Evolutionary conservation across 441 rosid species (phyloP), one percentile per base, ranked within the genome.

Genomic region (Theobroma grandiflorum): DNA sequence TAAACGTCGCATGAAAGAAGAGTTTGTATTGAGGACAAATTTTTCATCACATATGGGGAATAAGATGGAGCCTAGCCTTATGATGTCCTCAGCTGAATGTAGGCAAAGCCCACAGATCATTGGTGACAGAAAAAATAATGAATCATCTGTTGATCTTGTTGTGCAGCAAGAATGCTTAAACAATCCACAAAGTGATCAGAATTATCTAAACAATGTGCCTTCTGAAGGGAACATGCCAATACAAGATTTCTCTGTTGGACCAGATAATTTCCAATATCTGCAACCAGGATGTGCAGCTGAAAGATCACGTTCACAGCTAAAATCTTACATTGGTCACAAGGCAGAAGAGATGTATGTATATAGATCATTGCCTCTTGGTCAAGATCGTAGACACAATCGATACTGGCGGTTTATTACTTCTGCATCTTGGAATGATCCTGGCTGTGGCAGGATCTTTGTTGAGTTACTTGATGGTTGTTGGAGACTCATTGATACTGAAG

Each of bases 361-460:
- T 73, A 89, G 97, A 75, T 95, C 98, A 73, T 87, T 93, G 88
- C 98, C 98, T 22, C 86, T 95, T 26, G 98, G 98, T 80, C 94
- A 87, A 86, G 98, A 95, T 88, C 92, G 98, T 61, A 88, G 98
- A 68, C 93, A 89, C 59, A 95, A 93, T 76, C 87, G 97, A 6
- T 95, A 93, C 76, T 95, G 98, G 98, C 94, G 83, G 72, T 95
- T 95, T 86, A 83, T 88, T 26, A 83, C 94, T 57, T 95, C 97
- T 4, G 76, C 89, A 42, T 95, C 98, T 63, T 50, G 78, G 79
- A 88, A 84, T 84, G 97, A 95, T 84, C 98, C 97, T 45, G 93
- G 97, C 62, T 88, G 93, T 83, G 98, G 97, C 63, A 88, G 98
- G 81, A 89, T 93, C 63, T 93, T 95, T 37, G 90, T 93, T 66